Evolutionary conservation across 73 alveolate genomes (phyloP), one percentile per base, ranked within the genome.

Genomic region (Paramecium pentaurelia): DNA sequence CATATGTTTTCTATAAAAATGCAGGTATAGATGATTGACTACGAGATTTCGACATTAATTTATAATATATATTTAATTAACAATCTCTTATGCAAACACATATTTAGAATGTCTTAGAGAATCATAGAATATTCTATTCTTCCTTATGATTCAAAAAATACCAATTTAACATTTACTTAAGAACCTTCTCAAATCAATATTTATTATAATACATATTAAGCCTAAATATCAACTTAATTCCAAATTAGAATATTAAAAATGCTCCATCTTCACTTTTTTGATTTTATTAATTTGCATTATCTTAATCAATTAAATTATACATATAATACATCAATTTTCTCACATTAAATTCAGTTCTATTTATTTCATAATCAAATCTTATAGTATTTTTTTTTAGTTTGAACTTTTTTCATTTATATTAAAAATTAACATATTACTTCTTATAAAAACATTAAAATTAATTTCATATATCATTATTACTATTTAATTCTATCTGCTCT

Each of bases 1-100:
- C 96, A 73, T 87, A 93, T 6, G 96, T 93, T 42, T 93, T 93
- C 83, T 87, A 83, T 12, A 93, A 40, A 86, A 93, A 93, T 18
- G 96, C 88, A 28, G 94, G 94, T 20, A 89, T 71, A 18, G 92
- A 71, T 30, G 92, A 45, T 25, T 80, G 47, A 49, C 91, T 80
- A 22, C 91, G 49, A 32, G 91, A 80, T 49, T 80, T 80, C 28
- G 91, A 42, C 91, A 80, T 80, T 32, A 32, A 32, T 25, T 45
- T 32, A 80, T 40, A 32, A 64, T 64, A 64, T 25, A 25, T 64
- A 64, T 64, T 28, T 54, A 54, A 64, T 64, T 64, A 28, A 64
- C 18, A 11, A 34, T 34, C 84, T 64, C 77, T 28, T 10, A 28
- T 12, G 7, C 3, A 64, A 28, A 14, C 84, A 64, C 22, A 54